Evolutionary conservation across 164 flowering plant genomes (phyloP).

Genomic region (Stephania yunnanensis): DNA sequence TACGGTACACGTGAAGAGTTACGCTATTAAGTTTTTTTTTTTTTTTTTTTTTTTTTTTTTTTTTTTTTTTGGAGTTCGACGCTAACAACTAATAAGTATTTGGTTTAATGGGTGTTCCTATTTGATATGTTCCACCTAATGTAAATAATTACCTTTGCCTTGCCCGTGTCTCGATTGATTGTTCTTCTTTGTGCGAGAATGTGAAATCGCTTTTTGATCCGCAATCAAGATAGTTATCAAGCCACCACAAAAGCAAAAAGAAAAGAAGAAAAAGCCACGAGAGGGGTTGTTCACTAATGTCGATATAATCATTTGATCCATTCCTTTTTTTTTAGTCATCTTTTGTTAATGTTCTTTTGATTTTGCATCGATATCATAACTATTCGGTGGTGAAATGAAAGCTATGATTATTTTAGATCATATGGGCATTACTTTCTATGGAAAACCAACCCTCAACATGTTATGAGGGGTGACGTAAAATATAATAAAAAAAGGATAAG

Average conservation of each 20-base stretch:
- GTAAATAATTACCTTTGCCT: background rate
- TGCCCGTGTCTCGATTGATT: background rate
- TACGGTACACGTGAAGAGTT: background rate
- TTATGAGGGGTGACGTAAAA: background rate
- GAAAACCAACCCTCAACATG: background rate
- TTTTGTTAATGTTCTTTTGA: background rate
- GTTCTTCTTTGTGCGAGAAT: slow-evolving; percentile 45
- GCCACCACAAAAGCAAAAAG: slow-evolving; percentile 75
- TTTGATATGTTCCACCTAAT: background rate
- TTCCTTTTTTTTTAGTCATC: background rate
- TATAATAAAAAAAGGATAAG: background rate
- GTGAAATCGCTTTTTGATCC: slow-evolving; percentile 99
- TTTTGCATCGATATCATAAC: background rate
- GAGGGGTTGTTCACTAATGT: slow-evolving; percentile 57
- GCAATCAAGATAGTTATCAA: slow-evolving; percentile 89
- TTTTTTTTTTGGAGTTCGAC: too few relatives aligned
- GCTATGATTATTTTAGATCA: background rate
- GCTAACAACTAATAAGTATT: too few relatives aligned
- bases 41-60: background rate
- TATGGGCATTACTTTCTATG: background rate
- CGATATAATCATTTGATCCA: slow-evolving; percentile 28
- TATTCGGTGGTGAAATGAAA: background rate
- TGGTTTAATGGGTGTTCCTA: background rate
- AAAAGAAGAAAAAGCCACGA: slow-evolving; percentile 71
- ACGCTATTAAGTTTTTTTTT: background rate